Base-by-base conservation (phyloP, 768 basidiomycete species). In the Naganishia randhawae region DNA sequence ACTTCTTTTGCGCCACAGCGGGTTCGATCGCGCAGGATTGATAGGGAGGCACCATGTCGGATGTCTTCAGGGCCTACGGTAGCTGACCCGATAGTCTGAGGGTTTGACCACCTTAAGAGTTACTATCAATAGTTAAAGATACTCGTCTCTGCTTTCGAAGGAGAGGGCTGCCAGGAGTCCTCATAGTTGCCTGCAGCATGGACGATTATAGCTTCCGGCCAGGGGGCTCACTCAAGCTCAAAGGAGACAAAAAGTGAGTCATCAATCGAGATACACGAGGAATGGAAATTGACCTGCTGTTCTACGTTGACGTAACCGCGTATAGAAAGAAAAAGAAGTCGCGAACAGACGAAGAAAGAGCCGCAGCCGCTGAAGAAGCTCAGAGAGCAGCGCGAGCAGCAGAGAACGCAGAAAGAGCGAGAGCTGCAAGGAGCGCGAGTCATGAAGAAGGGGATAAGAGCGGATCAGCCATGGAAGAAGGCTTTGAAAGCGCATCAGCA, bases 151-250 rank as follows among this genome's bases (percentile, higher is more conserved):
- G n/a, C n/a, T n/a, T n/a, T n/a, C n/a, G n/a, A n/a, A n/a, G n/a
- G n/a, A n/a, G n/a, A 39, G 37, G 14, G 14, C 37, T 42, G 32
- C 31, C 16, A 4, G 8, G 8, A 19, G 33, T 32, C 16, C 29
- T 19, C 31, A n/a, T 13, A 5, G 10, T 33, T 33, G 9, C 9
- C 22, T 19, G 4, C 33, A 61, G 19, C 57, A 61, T 61, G 57
- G 78, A 79, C 67, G 73, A 73, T 41, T 71, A 74, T 50, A 50
- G 50, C 61, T 70, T 70, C 62, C 65, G 71, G 11, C 75, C 78
- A 25, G 78, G 78, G 16, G 78, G 78, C 10, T 73, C 74, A n/a
- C 69, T 80, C 22, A 78, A 77, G 69, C 74, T 80, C 70, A 80
- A 80, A 53, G 78, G 78, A 32, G 72, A 71, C 57, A 74, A 75